phyloP scores from a whole-genome alignment of 2,329 filamentous ascomycete species.

The Calonectria multiphialidica region DNA sequence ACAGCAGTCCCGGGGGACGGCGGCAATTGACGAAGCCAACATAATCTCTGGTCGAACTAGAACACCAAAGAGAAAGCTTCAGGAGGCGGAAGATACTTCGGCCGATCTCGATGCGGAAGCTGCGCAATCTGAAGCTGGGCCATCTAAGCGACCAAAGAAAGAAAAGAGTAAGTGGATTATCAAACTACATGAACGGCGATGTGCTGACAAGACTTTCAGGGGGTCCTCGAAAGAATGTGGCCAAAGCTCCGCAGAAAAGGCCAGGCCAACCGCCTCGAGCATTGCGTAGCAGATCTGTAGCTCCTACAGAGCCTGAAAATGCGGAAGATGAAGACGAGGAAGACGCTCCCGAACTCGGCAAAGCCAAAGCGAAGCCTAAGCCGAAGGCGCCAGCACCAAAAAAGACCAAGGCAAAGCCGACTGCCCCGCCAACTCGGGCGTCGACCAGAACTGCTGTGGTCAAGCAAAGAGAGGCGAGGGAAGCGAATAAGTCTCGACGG shows the following conservation, averaged over 20 bases:
- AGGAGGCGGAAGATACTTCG: too few species aligned
- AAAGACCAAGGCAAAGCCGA: background rate
- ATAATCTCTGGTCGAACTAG: background rate
- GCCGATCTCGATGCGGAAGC: background rate
- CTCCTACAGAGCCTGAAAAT: background rate
- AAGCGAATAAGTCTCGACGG: background rate
- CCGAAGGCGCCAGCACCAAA: background rate
- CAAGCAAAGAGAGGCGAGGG: background rate
- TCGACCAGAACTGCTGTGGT: background rate
- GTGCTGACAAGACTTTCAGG: background rate
- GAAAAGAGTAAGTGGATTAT: background rate
- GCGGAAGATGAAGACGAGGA: background rate
- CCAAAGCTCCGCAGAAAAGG: background rate
- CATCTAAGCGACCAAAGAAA: background rate
- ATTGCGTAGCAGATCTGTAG: background rate
- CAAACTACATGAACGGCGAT: background rate
- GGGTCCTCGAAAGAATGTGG: background rate
- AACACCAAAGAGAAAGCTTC: background rate
- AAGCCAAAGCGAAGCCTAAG: background rate
- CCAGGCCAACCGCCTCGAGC: background rate
- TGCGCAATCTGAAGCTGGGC: background rate
- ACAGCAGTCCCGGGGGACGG: constrained; percentile 6
- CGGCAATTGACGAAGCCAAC: background rate
- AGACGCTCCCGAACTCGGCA: background rate
- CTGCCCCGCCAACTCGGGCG: background rate